Evolutionary conservation across 2,329 filamentous ascomycete species (phyloP), one percentile per base, ranked within the genome.

Genomic region (Botrytis hyacinthi): DNA sequence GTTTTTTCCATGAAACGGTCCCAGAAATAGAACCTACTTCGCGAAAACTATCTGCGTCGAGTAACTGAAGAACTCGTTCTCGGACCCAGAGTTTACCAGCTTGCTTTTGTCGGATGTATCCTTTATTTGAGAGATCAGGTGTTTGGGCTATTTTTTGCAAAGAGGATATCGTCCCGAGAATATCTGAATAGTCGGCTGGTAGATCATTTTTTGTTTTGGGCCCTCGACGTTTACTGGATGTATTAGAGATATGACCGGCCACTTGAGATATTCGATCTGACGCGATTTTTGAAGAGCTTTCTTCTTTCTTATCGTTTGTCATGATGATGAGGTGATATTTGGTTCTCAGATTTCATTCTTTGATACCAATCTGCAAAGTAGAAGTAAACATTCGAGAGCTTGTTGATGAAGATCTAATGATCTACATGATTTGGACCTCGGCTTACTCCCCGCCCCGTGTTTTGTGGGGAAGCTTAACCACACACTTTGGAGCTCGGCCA

Each of bases 31-130:
- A 89, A 0, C 89, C 89, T 10, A 91, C 85, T 80, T 91, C 89
- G 29, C 84, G 82, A 75, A 90, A 90, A 37, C 83, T 86, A 3
- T 83, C 85, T 3, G 81, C 77, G 73, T 91, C 89, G 18, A 91
- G 83, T n/a, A 91, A 82, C 46, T 85, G 82, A 8, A 87, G 83
- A 29, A 91, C 86, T 4, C 89, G 83, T 77, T 91, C 89, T 35
- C 89, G 85, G 0, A 91, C 89, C 88, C 89, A 91, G 29, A 91
- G 83, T 79, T 91, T 91, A 2, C 89, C 89, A 4, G 88, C 85
- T 80, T 88, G 84, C 76, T 89, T 90, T 78, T 91, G 89, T 8
- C 87, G 85, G n/a, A 87, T 80, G 75, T 91, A 91, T 37, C 89
- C 89, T 75, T 86, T 83, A 72, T 86, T 86, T 12, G 81, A 84